Evolutionary conservation across 352 stramenopile species (phyloP).

Genomic region (Phytopythium ostracodes): DNA sequence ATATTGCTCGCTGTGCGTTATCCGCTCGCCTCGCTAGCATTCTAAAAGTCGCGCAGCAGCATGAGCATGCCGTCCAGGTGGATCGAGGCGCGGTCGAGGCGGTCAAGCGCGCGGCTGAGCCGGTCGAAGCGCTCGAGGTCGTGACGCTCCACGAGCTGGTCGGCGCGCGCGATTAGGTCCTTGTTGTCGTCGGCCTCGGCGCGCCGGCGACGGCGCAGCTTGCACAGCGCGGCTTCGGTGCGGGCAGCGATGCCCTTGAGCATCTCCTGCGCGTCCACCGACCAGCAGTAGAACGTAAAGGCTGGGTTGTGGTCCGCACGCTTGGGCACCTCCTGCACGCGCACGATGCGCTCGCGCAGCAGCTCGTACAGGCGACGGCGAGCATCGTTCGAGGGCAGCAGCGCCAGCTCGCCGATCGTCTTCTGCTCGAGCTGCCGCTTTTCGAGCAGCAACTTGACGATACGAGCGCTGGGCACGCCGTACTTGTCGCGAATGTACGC

Average conservation of each 20-base stretch:
- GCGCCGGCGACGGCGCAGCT: constrained; percentile 64
- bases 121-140: constrained; percentile 87
- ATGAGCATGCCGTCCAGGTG: constrained; percentile 87
- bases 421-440: constrained; percentile 87
- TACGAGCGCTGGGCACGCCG: constrained; percentile 74
- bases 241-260: constrained; percentile 57
- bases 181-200: constrained; percentile 83
- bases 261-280: constrained; percentile 66
- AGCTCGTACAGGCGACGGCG: constrained; percentile 81
- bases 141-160: constrained; percentile 83
- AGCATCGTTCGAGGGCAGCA: constrained; percentile 79
- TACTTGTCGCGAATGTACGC: constrained; percentile 82
- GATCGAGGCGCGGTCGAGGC: constrained; percentile 76
- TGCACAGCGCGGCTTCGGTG: constrained; percentile 66
- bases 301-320: constrained; percentile 86
- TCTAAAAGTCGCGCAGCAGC: constrained; percentile 87
- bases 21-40: background rate
- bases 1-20: background rate
- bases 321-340: constrained; percentile 87
- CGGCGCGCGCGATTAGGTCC: constrained; percentile 83
- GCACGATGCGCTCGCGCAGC: constrained; percentile 66
- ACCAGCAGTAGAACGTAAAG: constrained; percentile 87
- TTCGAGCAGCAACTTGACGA: constrained; percentile 81
- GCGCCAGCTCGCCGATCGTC: constrained; percentile 76
- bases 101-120: constrained; percentile 79